Percentiles rank a stretch among this genome's conserved stretches.
Evolutionary conservation across 306 rosid genomes (phyloP).

Genomic region (Luffa aegyptiaca): DNA sequence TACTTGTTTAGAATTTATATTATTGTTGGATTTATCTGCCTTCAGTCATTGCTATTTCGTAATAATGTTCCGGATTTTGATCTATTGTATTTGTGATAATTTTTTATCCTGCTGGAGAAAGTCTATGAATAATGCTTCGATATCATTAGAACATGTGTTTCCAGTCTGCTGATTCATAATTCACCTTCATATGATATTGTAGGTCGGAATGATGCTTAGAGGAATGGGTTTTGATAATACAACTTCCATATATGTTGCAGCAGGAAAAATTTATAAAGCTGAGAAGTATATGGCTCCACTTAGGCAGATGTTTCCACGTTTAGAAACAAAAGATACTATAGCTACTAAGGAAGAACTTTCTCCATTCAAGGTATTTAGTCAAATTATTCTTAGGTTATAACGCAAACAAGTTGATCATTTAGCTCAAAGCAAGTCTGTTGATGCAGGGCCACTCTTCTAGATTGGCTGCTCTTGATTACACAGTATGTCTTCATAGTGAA

Average conservation of each 20-base stretch:
- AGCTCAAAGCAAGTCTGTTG: conserved; percentile 18
- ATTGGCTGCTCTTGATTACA: conserved; percentile 98
- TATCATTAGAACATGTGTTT: not conserved
- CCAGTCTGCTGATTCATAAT: conserved; percentile 6
- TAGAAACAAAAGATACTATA: conserved; percentile 74
- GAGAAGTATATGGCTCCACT: conserved; percentile 90
- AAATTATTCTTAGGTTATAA: not conserved
- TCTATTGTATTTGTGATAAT: not conserved
- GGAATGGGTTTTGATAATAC: conserved; percentile 97
- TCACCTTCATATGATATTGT: conserved; percentile 15
- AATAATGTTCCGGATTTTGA: not conserved
- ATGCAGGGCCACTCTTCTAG: conserved; percentile 89
- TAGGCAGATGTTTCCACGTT: conserved; percentile 82
- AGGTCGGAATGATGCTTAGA: conserved; percentile 98
- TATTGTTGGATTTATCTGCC: not conserved
- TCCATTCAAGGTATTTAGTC: conserved; percentile 51
- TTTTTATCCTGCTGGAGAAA: not conserved
- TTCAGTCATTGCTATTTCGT: not conserved
- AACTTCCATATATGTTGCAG: conserved; percentile 77
- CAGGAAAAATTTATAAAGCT: conserved; percentile 78
- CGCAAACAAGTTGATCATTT: conserved; percentile 13
- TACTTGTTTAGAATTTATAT: not conserved
- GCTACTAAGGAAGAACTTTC: conserved; percentile 79
- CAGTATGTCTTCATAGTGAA: conserved; percentile 88
- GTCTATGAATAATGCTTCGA: not conserved